Conservation (phyloP, 2,329 filamentous ascomycete species). For the Curvularia spicifera region DNA sequence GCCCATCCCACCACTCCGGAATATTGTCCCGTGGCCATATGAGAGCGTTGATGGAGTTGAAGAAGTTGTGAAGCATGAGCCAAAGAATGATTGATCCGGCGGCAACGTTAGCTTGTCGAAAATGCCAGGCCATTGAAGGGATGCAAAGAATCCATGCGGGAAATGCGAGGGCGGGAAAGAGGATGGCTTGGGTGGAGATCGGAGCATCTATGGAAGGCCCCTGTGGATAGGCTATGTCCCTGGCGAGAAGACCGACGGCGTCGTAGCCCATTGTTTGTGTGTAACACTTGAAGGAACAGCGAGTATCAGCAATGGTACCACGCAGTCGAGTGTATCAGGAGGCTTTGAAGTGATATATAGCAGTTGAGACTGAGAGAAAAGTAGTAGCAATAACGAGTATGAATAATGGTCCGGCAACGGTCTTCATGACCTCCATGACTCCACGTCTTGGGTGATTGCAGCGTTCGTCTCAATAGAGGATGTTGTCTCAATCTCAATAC, state of each 20-base stretch:
- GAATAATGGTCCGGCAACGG: neutral
- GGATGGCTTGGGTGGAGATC: slow-evolving; percentile 46
- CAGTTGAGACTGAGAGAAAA: slow-evolving; percentile 1
- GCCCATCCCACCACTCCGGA: slow-evolving; percentile 63
- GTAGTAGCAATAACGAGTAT: neutral
- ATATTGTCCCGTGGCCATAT: slow-evolving; percentile 68
- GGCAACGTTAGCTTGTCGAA: slow-evolving; percentile 65
- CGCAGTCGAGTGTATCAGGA: slow-evolving; percentile 2
- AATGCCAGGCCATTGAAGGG: slow-evolving; percentile 66
- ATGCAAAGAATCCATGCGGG: slow-evolving; percentile 61
- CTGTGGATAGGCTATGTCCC: neutral
- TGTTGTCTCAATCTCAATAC: slow-evolving; percentile 33
- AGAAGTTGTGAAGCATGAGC: slow-evolving; percentile 62
- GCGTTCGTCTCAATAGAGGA: slow-evolving; percentile 13
- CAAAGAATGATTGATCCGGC: slow-evolving; percentile 64
- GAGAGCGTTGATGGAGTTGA: slow-evolving; percentile 66
- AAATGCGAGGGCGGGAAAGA: slow-evolving; percentile 58
- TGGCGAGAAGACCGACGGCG: neutral
- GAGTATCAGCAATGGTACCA: neutral
- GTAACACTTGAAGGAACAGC: neutral
- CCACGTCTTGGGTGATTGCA: neutral
- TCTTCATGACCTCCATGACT: neutral
- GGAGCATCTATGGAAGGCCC: slow-evolving; percentile 12
- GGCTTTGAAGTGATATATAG: neutral
- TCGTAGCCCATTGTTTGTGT: neutral